Percentiles rank a stretch among this genome's conserved stretches.
Evolutionary conservation across 441 rosid genomes (phyloP).

Genomic region (Flueggea neowawraea): DNA sequence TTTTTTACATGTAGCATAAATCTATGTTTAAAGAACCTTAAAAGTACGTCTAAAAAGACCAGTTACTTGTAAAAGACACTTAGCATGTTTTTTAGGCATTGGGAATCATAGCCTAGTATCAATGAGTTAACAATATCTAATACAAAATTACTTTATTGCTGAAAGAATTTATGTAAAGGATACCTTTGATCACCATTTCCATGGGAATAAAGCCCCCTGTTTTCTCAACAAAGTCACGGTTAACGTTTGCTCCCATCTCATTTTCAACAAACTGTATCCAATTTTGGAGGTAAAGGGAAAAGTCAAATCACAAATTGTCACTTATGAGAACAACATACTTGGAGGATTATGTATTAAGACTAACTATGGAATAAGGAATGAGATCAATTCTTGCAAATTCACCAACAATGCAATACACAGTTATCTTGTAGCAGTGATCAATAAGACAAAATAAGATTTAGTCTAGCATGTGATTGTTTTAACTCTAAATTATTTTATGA

Average conservation of each 20-base stretch:
- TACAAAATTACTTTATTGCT: background rate
- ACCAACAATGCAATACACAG: background rate
- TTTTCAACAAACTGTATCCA: constrained; percentile 80
- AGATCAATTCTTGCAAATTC: background rate
- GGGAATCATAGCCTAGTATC: background rate
- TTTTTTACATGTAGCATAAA: background rate
- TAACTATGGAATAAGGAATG: background rate
- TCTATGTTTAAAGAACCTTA: background rate
- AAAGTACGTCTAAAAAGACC: background rate
- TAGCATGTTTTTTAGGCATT: background rate
- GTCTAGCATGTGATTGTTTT: background rate
- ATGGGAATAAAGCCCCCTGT: constrained; percentile 82
- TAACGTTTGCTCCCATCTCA: constrained; percentile 40
- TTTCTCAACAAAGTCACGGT: constrained; percentile 25
- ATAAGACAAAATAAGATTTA: background rate
- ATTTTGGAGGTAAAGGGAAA: constrained; percentile 10
- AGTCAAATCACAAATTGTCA: background rate
- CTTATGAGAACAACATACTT: background rate
- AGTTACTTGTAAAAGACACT: background rate
- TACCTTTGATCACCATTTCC: constrained; percentile 84
- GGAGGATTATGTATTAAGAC: background rate
- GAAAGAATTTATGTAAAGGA: background rate
- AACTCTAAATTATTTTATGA: constrained; percentile 3
- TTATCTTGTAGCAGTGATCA: background rate
- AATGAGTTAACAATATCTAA: background rate